Evolutionary conservation across 352 stramenopile species (phyloP).

Genomic region (Pilasporangium apinafurcum): DNA sequence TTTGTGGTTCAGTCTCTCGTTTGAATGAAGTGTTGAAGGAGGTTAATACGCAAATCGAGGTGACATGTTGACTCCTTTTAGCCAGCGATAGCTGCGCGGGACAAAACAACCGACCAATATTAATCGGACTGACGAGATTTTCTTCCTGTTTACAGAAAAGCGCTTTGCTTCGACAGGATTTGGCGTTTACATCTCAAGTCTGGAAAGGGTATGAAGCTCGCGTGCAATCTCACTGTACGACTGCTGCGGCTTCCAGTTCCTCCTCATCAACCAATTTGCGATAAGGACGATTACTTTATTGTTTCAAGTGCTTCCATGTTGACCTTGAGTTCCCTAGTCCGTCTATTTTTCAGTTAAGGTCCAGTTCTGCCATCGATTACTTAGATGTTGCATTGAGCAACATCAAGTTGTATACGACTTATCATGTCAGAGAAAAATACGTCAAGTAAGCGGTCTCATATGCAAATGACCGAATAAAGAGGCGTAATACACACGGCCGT

Average conservation of each 20-base stretch:
- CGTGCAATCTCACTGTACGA: conserved; percentile 64
- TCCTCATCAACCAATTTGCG: too few relatives aligned
- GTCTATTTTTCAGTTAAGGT: too few relatives aligned
- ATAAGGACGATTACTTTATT: too few relatives aligned
- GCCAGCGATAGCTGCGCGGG: neutral
- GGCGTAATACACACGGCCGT: conserved; percentile 18
- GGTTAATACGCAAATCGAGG: conserved; percentile 82
- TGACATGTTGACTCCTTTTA: conserved; percentile 6
- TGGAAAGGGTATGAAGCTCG: conserved; percentile 82
- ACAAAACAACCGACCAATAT: neutral
- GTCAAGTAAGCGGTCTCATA: conserved; percentile 17
- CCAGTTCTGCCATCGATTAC: too few relatives aligned
- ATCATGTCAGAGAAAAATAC: too few relatives aligned
- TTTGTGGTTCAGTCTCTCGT: conserved; percentile 65
- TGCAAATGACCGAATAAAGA: conserved; percentile 18
- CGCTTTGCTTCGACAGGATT: conserved; percentile 61
- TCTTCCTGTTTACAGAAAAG: conserved; percentile 46
- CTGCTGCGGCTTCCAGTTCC: conserved; percentile 4
- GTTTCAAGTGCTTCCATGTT: too few relatives aligned
- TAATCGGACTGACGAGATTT: neutral
- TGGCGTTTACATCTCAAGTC: conserved; percentile 69
- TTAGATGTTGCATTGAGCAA: too few relatives aligned
- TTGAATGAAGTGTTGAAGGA: conserved; percentile 81
- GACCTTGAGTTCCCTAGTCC: too few relatives aligned
- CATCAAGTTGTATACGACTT: neutral